phyloP scores from a whole-genome alignment of 352 stramenopile species.

The Globisporangium camurandrum region DNA sequence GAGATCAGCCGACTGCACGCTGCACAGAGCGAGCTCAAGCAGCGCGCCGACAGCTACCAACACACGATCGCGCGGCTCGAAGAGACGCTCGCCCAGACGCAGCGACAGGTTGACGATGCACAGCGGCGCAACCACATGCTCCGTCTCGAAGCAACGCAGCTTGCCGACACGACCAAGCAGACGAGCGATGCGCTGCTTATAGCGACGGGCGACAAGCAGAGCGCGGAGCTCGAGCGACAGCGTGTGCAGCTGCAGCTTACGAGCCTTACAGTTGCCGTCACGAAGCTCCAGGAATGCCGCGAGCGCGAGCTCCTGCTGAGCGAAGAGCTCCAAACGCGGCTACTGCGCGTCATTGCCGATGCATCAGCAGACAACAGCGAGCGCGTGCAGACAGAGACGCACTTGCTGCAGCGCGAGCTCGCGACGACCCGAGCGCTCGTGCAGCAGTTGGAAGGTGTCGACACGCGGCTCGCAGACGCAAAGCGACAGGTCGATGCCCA shows the following conservation, averaged over 20 bases:
- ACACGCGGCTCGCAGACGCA: constrained; percentile 16
- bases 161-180: constrained; percentile 24
- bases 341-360: constrained; percentile 23
- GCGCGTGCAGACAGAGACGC: constrained; percentile 31
- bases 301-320: constrained; percentile 30
- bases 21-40: constrained; percentile 40
- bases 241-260: constrained; percentile 45
- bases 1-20: constrained; percentile 53
- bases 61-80: constrained; percentile 45
- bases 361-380: constrained; percentile 34
- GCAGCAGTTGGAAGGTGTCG: constrained; percentile 29
- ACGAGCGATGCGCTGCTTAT: constrained; percentile 24
- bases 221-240: constrained; percentile 24
- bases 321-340: constrained; percentile 36
- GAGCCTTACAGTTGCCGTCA: constrained; percentile 20
- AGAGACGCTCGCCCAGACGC: constrained; percentile 17
- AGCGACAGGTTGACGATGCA: constrained; percentile 40
- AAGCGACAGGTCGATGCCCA: constrained; percentile 10
- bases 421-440: constrained; percentile 30
- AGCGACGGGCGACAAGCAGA: constrained; percentile 25
- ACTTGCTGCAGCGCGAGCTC: constrained; percentile 40
- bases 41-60: constrained; percentile 47
- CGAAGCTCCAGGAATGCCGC: constrained; percentile 27
- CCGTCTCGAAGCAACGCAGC: constrained; percentile 36
- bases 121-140: constrained; percentile 44